phyloP scores from a whole-genome alignment of 345 rosid genomes.

The Mallotus nudiflorus region DNA sequence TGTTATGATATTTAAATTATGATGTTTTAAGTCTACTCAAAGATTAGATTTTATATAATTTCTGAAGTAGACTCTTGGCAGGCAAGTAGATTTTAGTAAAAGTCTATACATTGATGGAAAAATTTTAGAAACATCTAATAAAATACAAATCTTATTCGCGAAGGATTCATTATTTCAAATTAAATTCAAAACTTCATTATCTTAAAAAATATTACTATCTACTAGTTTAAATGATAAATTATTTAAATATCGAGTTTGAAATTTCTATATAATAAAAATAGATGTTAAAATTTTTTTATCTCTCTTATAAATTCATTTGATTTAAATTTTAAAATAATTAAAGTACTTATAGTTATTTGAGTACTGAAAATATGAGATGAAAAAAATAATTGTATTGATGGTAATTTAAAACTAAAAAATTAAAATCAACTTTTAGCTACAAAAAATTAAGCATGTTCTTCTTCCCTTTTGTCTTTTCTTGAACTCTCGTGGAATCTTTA shows the following conservation, averaged over 20 bases:
- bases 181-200: too few relatives aligned
- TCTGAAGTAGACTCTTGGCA: background rate
- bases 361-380: too few relatives aligned
- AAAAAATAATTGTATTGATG: background rate
- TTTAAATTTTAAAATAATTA: too few relatives aligned
- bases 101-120: background rate
- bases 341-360: too few relatives aligned
- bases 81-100: background rate
- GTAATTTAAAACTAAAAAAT: background rate
- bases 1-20: background rate
- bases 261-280: too few relatives aligned
- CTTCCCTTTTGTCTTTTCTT: background rate
- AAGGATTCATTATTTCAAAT: too few relatives aligned
- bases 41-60: background rate
- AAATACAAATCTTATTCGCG: background rate
- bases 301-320: too few relatives aligned
- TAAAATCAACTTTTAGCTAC: background rate
- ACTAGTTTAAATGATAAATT: background rate
- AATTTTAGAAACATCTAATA: background rate
- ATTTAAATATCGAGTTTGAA: too few relatives aligned
- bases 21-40: background rate
- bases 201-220: background rate
- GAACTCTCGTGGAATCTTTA: conserved; percentile 1
- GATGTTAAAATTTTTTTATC: too few relatives aligned
- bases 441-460: background rate